Base-by-base conservation (phyloP, 371 early-diverging fungal species). In the Blastocladiella emersonii region DNA sequence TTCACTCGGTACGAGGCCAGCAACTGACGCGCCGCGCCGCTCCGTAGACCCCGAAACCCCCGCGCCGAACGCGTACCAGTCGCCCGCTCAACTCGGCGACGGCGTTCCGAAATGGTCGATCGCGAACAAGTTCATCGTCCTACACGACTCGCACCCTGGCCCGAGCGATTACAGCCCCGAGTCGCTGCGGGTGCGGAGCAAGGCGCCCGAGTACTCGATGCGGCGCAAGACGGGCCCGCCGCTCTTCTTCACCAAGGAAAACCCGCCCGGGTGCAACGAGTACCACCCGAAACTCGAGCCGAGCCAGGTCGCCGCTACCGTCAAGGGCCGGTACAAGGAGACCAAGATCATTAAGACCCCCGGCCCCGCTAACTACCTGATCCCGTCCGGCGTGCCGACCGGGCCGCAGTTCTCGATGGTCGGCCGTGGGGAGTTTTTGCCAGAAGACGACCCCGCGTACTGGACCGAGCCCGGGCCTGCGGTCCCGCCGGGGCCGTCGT, bases 381-480 rank as follows among this genome's bases (percentile, higher is more conserved):
- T 43, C 45, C 44, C 60, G 35, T 0, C 60, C 17, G 15, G 17
- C 15, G 2, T 44, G 1, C 45, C 44, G 1, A 39, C 34, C 12
- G 60, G 60, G 30, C 60, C 60, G 30, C 60, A 59, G 15, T 59
- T 59, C 43, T 59, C 60, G 7, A 59, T 59, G 41, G 60, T 59
- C 21, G 12, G 17, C 12, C 41, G 60, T 2, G 39, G 39, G 25
- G 60, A 59, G 60, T 51, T 8, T 51, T 27, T 8, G 13, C 30
- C 53, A 27, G 53, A 25, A 12, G 53, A 51, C 53, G 53, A 51
- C 53, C 60, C 60, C 2, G 60, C 37, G 32, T 56, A 17, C 23
- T 35, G 34, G 34, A 3, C 23, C 57, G 17, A 44, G 45, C 5
- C 39, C 7, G 45, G 5, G 8, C 45, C 45, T 3, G 4, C 5